Percentiles rank a stretch among this genome's conserved stretches.
phyloP scores from a whole-genome alignment of 1,284 basidiomycete species.

The Cutaneotrichosporon cutaneum region DNA sequence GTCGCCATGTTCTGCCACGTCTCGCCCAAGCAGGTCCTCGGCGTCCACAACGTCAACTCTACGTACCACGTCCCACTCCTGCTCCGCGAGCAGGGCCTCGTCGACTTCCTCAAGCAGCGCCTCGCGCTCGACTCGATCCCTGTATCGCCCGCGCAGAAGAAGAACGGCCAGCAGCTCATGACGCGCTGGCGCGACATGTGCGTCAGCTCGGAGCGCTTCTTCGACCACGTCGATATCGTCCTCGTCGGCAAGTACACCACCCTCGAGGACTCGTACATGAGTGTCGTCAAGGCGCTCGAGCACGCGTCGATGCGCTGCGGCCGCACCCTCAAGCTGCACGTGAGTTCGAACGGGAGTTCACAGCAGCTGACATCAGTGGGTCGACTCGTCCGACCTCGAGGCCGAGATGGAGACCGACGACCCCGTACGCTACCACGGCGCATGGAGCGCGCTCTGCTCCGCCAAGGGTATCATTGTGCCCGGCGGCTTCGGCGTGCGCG shows the following conservation, averaged over 20 bases:
- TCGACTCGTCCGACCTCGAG: constrained; percentile 93
- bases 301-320: constrained; percentile 92
- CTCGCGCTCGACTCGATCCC: constrained; percentile 68
- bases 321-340: constrained; percentile 76
- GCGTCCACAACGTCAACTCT: constrained; percentile 93
- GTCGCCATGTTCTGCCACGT: constrained; percentile 99
- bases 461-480: constrained; percentile 94
- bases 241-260: constrained; percentile 98
- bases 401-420: constrained; percentile 70
- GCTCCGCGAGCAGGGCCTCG: constrained; percentile 86
- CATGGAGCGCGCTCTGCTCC: constrained; percentile 88
- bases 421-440: constrained; percentile 91
- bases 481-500: constrained; percentile 90
- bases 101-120: constrained; percentile 78
- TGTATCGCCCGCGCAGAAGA: constrained; percentile 60
- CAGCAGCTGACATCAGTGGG: constrained; percentile 65
- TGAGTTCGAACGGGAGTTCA: constrained; percentile 48
- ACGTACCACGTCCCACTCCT: constrained; percentile 97
- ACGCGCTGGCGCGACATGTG: constrained; percentile 82
- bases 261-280: constrained; percentile 98
- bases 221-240: constrained; percentile 85
- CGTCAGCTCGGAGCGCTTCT: constrained; percentile 82
- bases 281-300: constrained; percentile 93
- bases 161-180: constrained; percentile 66
- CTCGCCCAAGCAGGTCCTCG: constrained; percentile 86